Base-by-base conservation (phyloP, 148 eudicot species). In the Camellia sinensis region DNA sequence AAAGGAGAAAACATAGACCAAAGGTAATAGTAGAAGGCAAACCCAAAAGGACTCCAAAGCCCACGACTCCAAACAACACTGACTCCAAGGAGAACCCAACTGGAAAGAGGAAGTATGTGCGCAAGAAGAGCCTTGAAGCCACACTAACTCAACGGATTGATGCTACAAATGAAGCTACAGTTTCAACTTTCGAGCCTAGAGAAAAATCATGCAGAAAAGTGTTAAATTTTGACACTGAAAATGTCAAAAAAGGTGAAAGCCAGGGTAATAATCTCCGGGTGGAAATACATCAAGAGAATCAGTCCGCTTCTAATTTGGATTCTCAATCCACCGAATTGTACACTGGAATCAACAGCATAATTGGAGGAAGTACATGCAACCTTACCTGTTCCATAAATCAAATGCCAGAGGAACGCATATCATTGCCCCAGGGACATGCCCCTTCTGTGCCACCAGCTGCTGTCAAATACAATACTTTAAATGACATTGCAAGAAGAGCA, bases 1-100 rank as follows among this genome's bases (percentile, higher is more conserved):
- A 76, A 79, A 90, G 93, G 77, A 81, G 81, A 76, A 92, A 88
- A 80, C 91, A 88, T 80, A 84, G 91, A 68, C 93, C 93, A 22
- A 92, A 86, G 82, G 95, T 90, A 59, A 75, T 90, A 0, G 75
- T 75, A n/a, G 95, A 92, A 83, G 89, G 91, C 50, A 90, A 92
- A 59, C 87, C 87, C 41, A 89, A 80, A 81, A 84, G 85, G 73
- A 83, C 82, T 9, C 87, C 84, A 18, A 88, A 83, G 74, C 64
- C 80, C 22, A 78, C 80, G 52, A 48, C 83, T 73, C 85, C 87
- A 69, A 79, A 62, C 67, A 76, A 78, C 56, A 64, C 52, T 40
- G 67, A 78, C 48, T 53, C 85, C 6, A 71, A 73, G 44, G 87
- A 81, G 43, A 85, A 57, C 48, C 79, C 87, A 37, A 50, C 86